Base-by-base conservation (phyloP, 2,329 filamentous ascomycete genomes). In the Colletotrichum sp. region DNA sequence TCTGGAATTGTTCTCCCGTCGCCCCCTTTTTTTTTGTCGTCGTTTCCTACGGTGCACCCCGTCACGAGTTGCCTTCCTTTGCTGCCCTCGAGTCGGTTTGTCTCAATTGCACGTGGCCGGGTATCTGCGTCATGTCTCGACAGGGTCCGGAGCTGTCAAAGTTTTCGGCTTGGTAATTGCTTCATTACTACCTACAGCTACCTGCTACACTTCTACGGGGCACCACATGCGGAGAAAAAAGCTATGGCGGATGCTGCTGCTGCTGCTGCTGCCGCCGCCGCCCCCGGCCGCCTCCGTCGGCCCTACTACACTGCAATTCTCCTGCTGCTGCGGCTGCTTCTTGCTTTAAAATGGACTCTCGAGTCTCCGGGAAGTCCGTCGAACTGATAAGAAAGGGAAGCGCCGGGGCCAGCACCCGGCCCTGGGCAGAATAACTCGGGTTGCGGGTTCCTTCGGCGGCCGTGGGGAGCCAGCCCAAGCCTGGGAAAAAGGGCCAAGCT, bases 1-100 rank as follows among this genome's bases (percentile, higher is more conserved):
- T 76, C 73, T 76, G 70, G 70, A 69, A 73, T 18, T 55, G 30
- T 76, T 73, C 73, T 73, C 63, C 73, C 64, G 70, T n/a, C 39
- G 39, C 18, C 39, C 39, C 57, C 32, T 24, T 39, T 55, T 36
- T 26, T 18, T 26, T 16, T 26, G n/a, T 49, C 39, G 62, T 66
- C 39, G 44, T 63, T 39, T 30, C 13, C 44, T 21, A 10, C 63
- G 63, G 36, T 32, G 34, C 63, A 36, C 39, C 49, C 26, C 55
- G 28, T 26, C 39, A 49, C 18, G 39, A 49, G 39, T 49, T 49
- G 39, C 39, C 39, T 49, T 49, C 18, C 9, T 49, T 49, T 49
- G 39, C 39, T 49, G 39, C 39, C 26, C 18, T 55, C 60, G 36
- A 64, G 60, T 64, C 60, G 36, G 60, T 32, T 21, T 26, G 60